These are phyloP conservation scores for Hondaea fermentalgiana DNA, from an alignment of 108 stramenopile genomes.

Conservation along the genomic window DNA sequence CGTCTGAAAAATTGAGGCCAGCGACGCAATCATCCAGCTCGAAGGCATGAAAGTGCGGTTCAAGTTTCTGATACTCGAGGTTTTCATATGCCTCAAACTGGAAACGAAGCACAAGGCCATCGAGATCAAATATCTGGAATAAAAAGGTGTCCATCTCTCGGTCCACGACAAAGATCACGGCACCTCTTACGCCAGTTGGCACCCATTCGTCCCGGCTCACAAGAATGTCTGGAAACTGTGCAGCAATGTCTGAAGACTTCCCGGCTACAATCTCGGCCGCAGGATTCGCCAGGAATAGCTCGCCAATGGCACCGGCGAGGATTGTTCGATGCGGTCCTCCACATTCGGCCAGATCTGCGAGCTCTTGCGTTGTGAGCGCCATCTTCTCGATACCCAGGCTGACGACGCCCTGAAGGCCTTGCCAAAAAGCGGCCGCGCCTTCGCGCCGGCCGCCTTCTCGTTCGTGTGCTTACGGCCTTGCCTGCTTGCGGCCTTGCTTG, in stretches of 20 bases:
- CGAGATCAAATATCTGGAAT: not conserved
- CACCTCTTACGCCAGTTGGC: not conserved
- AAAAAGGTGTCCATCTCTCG: not conserved
- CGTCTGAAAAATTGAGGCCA: not conserved
- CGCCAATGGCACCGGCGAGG: not conserved
- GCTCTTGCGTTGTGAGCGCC: not conserved
- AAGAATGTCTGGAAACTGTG: not conserved
- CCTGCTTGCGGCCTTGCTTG: no score
- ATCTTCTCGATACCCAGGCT: not conserved
- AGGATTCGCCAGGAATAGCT: not conserved
- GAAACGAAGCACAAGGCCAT: not conserved
- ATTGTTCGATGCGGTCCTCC: not conserved
- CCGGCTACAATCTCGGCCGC: not conserved
- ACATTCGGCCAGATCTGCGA: not conserved
- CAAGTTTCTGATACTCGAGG: not conserved
- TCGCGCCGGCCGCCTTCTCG: no score
- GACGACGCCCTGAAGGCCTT: no score
- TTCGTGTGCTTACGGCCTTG: no score
- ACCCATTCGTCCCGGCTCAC: not conserved
- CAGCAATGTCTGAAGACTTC: not conserved
- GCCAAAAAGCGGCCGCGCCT: no score
- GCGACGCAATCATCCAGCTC: constrained; percentile 13
- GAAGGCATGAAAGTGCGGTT: not conserved
- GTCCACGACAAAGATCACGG: not conserved
- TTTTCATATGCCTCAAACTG: not conserved